Base-by-base conservation (phyloP, 169 alveolate species). In the Theileria luwenshuni region DNA sequence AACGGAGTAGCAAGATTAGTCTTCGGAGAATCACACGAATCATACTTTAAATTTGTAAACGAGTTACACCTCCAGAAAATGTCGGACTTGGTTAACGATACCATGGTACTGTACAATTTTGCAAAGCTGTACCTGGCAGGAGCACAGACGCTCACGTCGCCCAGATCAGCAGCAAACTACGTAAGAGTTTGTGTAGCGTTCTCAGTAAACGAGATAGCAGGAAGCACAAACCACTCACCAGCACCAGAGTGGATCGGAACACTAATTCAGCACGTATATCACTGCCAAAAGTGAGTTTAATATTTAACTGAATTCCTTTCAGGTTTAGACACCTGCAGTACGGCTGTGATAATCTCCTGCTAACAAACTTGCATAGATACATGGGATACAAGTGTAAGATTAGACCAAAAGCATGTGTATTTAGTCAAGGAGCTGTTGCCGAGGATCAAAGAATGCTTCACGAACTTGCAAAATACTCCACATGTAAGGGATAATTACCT, bases 361-460 rank as follows among this genome's bases (percentile, higher is more conserved):
- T 79, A 52, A 79, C 81, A 35, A 75, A 72, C 52, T n/a, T 79
- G 62, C 59, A 71, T 61, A 54, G 49, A 5, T 30, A 68, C 28
- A 61, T 79, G 45, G 87, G 69, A 27, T 79, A 79, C 33, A 65
- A 41, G 19, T 49, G 76, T 56, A 69, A 71, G 61, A 27, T 25
- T 41, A 30, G 38, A 10, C 0, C 54, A 1, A 25, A 17, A 7
- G 5, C 19, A 68, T 25, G 10, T 41, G n/a, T 38, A 17, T 7
- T 13, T 30, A 68, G 76, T 2, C 28, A 21, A 51, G 0, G 65
- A 51, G 30, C 25, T 79, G 13, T 58, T 79, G 65, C 87, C 87
- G 59, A 70, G 87, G 47, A 71, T 79, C 13, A 56, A 51, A 28
- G 87, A 79, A 62, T 79, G 87, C 71, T 79, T 79, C 52, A 56